Evolutionary conservation across 306 rosid species (phyloP), one percentile per base, ranked within the genome.

Genomic region (Ammopiptanthus mongolicus): DNA sequence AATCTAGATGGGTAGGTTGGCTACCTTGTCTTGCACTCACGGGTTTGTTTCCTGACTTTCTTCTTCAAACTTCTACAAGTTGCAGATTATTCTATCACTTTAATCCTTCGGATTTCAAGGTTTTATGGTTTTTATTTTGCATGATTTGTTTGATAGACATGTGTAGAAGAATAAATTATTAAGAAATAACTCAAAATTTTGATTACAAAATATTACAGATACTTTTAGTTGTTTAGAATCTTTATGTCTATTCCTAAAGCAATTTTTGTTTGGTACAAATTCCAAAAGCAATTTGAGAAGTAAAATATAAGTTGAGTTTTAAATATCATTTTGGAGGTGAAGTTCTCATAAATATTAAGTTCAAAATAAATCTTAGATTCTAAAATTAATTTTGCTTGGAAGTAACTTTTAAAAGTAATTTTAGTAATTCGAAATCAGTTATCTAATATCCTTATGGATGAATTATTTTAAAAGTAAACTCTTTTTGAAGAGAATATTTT

Each of bases 1-100:
- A 83, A 69, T 73, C 78, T 62, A 2, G 21, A 23, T 25, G 41
- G 18, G 76, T 77, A 46, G 72, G 74, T 46, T 73, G 66, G 73
- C 29, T 71, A 23, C 72, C 62, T 50, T 67, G 46, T 11, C 34
- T 48, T 28, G 78, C 52, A 51, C 23, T 82, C 86, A 82, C 86
- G 86, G 83, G 68, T 75, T 48, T 2, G 64, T 50, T 69, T 62
- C 50, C n/a, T 10, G 3, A 23, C 55, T 2, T 41, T 23, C 18
- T 65, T 77, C 79, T 73, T 8, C 55, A 72, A 41, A 39, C 63
- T 57, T 82, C 80, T 52, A 31, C 86, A 73, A 78, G 0, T 73
- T 73, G 80, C 6, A 5, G 3, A 67, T 41, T 72, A 50, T 82
- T 76, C 56, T 65, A 37, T 60, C 72, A 4, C 55, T 59, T 47